A percentile compares a stretch with the other conserved stretches of the same genome.
These are phyloP conservation scores for Mrakia blollopis DNA, from an alignment of 768 basidiomycete genomes.

Conservation along the genomic window DNA sequence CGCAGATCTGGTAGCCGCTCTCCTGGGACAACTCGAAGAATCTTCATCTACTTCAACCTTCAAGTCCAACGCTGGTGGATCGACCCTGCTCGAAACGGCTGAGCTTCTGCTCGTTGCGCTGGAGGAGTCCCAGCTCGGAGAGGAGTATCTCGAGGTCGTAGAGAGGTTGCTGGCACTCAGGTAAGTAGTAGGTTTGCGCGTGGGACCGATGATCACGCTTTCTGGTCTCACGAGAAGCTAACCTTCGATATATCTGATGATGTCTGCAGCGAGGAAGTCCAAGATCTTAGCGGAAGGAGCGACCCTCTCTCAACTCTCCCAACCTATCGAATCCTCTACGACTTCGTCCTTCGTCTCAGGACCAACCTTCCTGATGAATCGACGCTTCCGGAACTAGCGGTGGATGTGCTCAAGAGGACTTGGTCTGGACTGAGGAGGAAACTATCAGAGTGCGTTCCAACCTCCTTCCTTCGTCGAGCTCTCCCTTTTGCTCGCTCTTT, in stretches of 20 bases:
- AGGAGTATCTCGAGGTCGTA: slow-evolving; percentile 17
- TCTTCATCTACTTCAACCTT: neutral
- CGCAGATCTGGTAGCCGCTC: slow-evolving; percentile 19
- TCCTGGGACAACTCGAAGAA: slow-evolving; percentile 19
- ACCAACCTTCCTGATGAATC: neutral
- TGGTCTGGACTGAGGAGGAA: slow-evolving; percentile 23
- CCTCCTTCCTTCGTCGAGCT: neutral
- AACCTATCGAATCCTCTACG: slow-evolving; percentile 14
- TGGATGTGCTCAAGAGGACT: slow-evolving; percentile 17
- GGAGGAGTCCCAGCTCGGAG: slow-evolving; percentile 9
- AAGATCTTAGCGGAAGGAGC: neutral
- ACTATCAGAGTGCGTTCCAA: slow-evolving; percentile 20
- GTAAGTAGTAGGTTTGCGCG: neutral
- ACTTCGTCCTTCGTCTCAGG: slow-evolving; percentile 4
- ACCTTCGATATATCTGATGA: neutral
- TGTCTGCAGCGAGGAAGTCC: slow-evolving; percentile 14
- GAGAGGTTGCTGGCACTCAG: slow-evolving; percentile 12
- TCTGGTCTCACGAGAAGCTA: neutral
- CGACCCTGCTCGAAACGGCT: neutral
- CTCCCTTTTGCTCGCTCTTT: neutral
- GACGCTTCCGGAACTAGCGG: slow-evolving; percentile 11
- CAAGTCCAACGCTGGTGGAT: slow-evolving; percentile 8
- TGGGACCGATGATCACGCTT: no score
- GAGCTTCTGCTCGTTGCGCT: slow-evolving; percentile 13
- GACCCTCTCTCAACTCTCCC: slow-evolving; percentile 13